Conservation (phyloP, 2,329 filamentous ascomycete genomes). For the Aspergillus pseudoglaucus region DNA sequence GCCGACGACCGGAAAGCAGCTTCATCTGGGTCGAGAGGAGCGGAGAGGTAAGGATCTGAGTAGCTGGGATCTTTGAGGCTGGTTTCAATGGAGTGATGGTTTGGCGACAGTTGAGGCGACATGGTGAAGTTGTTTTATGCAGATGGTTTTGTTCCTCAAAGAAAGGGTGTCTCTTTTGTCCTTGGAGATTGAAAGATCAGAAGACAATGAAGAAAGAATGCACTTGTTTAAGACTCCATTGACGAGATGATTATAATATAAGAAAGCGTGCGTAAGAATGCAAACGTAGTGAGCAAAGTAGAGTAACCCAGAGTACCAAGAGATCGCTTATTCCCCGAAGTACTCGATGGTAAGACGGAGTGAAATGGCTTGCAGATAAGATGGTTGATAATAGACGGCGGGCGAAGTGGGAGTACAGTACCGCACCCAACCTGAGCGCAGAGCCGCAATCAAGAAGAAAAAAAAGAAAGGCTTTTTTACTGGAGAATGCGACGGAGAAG, state of each 20-base stretch:
- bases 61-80: slow-evolving; percentile 26
- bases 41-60: slow-evolving; percentile 35
- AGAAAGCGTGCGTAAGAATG: too few species aligned
- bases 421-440: too few species aligned
- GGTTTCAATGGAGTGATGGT: slow-evolving; percentile 18
- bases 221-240: neutral
- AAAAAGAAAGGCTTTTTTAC: neutral
- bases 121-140: slow-evolving; percentile 4
- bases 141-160: neutral
- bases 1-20: slow-evolving; percentile 26
- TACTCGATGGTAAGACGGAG: neutral
- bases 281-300: neutral
- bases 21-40: slow-evolving; percentile 34
- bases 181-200: neutral
- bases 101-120: slow-evolving; percentile 14
- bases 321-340: neutral
- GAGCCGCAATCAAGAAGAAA: neutral
- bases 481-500: neutral
- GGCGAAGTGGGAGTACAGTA: too few species aligned
- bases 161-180: neutral
- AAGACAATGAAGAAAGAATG: neutral
- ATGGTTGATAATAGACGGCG: too few species aligned
- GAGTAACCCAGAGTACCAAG: neutral
- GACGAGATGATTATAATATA: neutral
- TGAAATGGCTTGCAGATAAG: neutral